Conservation (phyloP, 2,329 filamentous ascomycete genomes). For the Raffaelea albimanens region DNA sequence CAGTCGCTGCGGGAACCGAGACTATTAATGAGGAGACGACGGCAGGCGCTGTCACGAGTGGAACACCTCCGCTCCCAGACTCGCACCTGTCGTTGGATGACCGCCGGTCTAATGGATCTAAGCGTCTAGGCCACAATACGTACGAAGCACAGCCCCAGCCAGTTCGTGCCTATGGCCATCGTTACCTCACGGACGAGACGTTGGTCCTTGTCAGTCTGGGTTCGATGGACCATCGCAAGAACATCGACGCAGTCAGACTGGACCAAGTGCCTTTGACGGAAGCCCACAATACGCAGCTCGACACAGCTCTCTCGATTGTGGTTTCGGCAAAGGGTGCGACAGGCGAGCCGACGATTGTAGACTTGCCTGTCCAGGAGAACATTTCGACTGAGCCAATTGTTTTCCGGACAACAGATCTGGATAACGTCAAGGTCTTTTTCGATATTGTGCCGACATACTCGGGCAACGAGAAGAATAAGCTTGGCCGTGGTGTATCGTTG, state of each 20-base stretch:
- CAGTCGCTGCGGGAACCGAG: no score
- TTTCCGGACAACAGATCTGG: constrained; percentile 69
- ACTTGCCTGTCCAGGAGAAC: constrained; percentile 88
- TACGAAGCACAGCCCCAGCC: constrained; percentile 43
- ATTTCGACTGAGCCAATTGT: constrained; percentile 89
- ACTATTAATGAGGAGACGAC: no score
- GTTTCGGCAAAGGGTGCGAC: constrained; percentile 77
- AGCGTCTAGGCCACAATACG: constrained; percentile 33
- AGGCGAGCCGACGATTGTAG: constrained; percentile 81
- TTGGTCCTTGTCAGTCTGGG: constrained; percentile 89
- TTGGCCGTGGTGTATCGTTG: constrained; percentile 81
- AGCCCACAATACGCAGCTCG: constrained; percentile 85
- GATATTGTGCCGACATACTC: constrained; percentile 95
- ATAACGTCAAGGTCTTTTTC: constrained; percentile 81
- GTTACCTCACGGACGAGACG: constrained; percentile 81
- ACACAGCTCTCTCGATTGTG: constrained; percentile 86
- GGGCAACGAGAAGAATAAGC: constrained; percentile 76
- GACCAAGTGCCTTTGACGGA: constrained; percentile 81
- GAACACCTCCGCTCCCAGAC: constrained; percentile 32
- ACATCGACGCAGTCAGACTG: constrained; percentile 69
- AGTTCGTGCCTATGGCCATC: constrained; percentile 91
- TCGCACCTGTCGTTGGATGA: constrained; percentile 50
- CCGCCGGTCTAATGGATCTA: constrained; percentile 40
- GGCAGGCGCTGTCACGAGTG: no score
- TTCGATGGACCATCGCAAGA: constrained; percentile 87